Percentiles rank a stretch among this genome's conserved stretches.
These are phyloP conservation scores for Erysimum pusillum DNA, from an alignment of 441 rosid species.

Conservation along the genomic window DNA sequence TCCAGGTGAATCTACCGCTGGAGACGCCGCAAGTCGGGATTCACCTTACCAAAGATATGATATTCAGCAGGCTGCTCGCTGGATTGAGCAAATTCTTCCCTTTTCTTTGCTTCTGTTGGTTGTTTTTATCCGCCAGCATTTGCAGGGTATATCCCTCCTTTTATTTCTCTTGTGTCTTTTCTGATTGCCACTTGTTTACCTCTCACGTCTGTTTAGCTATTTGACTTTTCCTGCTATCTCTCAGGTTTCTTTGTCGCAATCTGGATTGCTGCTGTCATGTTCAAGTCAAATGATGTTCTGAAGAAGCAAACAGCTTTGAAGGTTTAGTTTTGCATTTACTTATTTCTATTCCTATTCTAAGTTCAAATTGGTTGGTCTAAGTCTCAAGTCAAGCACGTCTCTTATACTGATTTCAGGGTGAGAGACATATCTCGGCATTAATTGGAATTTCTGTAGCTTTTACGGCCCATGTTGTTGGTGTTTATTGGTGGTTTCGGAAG, in stretches of 20 bases:
- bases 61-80: constrained; percentile 64
- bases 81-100: constrained; percentile 75
- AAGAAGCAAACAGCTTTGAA: constrained; percentile 74
- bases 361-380: constrained; percentile 23
- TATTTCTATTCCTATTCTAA: background rate
- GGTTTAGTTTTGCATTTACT: constrained; percentile 44
- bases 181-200: background rate
- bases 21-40: constrained; percentile 47
- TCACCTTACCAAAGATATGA: constrained; percentile 64
- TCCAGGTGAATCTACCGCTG: constrained; percentile 51
- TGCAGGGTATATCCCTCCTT: constrained; percentile 56
- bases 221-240: constrained; percentile 19
- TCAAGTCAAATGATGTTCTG: constrained; percentile 67
- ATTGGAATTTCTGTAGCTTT: constrained; percentile 53
- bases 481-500: constrained; percentile 68
- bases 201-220: background rate
- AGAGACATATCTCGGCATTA: constrained; percentile 61
- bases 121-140: constrained; percentile 72
- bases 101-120: constrained; percentile 67
- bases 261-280: constrained; percentile 69
- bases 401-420: constrained; percentile 58
- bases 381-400: constrained; percentile 32
- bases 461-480: constrained; percentile 56
- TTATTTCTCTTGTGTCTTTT: background rate
- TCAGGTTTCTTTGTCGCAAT: constrained; percentile 64